Percentiles rank a stretch among this genome's conserved stretches.
These are phyloP conservation scores for Penicillium sp. DNA, from an alignment of 2,329 filamentous ascomycete genomes.

Conservation along the genomic window DNA sequence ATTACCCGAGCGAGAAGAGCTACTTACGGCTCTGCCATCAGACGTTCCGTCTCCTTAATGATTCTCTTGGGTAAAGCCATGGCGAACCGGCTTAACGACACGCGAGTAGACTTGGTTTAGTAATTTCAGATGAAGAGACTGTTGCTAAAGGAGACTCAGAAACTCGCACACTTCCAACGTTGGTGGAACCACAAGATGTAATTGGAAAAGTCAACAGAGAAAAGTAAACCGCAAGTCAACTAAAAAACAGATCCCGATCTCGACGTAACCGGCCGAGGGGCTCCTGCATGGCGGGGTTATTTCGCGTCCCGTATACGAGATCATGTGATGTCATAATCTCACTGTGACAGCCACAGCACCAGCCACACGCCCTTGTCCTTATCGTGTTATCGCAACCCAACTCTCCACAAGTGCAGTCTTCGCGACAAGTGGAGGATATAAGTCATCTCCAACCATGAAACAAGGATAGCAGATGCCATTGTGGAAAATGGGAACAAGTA, in stretches of 20 bases:
- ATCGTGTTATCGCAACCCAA: conserved; percentile 17
- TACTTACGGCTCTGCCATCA: conserved; percentile 91
- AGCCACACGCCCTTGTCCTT: conserved; percentile 6
- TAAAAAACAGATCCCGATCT: conserved; percentile 9
- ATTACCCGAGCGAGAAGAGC: background rate
- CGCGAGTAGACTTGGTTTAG: conserved; percentile 8
- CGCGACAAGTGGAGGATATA: background rate
- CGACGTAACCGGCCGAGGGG: conserved; percentile 31
- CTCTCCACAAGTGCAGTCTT: background rate
- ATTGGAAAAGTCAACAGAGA: background rate
- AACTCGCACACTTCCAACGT: background rate
- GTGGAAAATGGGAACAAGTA: conserved; percentile 1
- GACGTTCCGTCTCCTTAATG: conserved; percentile 95
- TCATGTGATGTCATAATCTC: conserved; percentile 7
- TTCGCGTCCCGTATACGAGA: conserved; percentile 20
- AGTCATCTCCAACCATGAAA: background rate
- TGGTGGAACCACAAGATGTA: background rate
- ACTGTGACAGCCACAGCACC: conserved; percentile 5
- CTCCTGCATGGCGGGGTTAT: conserved; percentile 17
- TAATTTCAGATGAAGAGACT: background rate
- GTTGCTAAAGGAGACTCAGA: background rate
- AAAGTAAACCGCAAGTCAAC: conserved; percentile 1
- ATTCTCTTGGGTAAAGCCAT: conserved; percentile 91
- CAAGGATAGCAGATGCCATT: conserved; percentile 3
- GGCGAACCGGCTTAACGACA: conserved; percentile 24